phyloP scores from a whole-genome alignment of 164 flowering plant genomes.

The Vitis rotundifolia region DNA sequence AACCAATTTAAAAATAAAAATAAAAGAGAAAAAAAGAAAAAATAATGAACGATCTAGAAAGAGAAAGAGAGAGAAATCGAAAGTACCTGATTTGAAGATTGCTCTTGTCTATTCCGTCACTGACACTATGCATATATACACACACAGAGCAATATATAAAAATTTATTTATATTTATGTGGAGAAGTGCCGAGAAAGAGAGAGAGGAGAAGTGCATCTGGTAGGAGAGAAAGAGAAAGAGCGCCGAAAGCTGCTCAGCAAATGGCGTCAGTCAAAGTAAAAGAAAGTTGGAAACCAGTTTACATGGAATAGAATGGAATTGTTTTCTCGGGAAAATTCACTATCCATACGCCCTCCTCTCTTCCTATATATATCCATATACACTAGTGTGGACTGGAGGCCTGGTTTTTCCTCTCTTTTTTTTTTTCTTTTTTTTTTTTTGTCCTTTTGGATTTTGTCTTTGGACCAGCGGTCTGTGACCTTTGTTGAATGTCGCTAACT shows the following conservation, averaged over 20 bases:
- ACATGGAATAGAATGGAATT: not conserved
- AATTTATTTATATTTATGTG: too few relatives aligned
- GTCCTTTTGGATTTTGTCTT: too few relatives aligned
- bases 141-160: too few relatives aligned
- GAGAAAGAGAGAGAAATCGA: slow-evolving; percentile 3
- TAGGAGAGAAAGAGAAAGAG: slow-evolving; percentile 14
- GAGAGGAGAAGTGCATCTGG: not conserved
- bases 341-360: not conserved
- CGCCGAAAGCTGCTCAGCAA: slow-evolving; percentile 47
- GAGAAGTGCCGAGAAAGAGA: too few relatives aligned
- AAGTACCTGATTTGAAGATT: not conserved
- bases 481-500: not conserved
- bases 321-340: not conserved
- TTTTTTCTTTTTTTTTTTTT: not conserved
- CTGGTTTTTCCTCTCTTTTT: too few relatives aligned
- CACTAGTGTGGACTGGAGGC: too few relatives aligned
- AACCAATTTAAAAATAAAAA: not conserved
- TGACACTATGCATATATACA: too few relatives aligned
- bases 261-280: slow-evolving; percentile 36
- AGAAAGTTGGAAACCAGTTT: slow-evolving; percentile 8
- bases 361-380: not conserved
- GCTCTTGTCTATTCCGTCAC: not conserved
- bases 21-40: not conserved
- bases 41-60: slow-evolving; percentile 12
- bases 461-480: too few relatives aligned